These are phyloP conservation scores for Dothistroma pini DNA, from an alignment of 2,329 filamentous ascomycete genomes.

Conservation along the genomic window DNA sequence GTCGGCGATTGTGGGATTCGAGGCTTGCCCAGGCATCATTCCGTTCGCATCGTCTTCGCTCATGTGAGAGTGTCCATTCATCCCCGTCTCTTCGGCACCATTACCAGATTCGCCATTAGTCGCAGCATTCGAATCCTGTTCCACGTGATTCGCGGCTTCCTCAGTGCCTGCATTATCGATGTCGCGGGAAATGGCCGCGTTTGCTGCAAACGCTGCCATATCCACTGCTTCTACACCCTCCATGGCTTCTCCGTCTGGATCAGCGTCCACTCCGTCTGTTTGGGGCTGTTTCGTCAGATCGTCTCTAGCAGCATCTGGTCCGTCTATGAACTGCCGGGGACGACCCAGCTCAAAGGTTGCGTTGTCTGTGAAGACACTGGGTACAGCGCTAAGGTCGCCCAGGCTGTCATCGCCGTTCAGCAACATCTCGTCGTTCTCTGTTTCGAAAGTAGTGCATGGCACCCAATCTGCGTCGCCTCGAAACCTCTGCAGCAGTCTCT, in stretches of 20 bases:
- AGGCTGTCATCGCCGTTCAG: constrained; percentile 18
- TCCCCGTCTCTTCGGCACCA: neutral
- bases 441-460: constrained; percentile 53
- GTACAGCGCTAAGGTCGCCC: constrained; percentile 21
- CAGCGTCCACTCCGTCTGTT: constrained; percentile 3
- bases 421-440: constrained; percentile 46
- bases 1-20: constrained; percentile 19
- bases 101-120: neutral
- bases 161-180: neutral
- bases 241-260: constrained; percentile 21
- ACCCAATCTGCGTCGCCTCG: constrained; percentile 70
- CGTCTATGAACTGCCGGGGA: constrained; percentile 4
- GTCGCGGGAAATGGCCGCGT: constrained; percentile 4
- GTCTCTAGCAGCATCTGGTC: constrained; percentile 6
- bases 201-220: constrained; percentile 1
- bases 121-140: neutral
- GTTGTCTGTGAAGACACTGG: constrained; percentile 23
- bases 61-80: neutral
- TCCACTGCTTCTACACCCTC: constrained; percentile 27
- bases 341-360: constrained; percentile 11
- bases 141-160: too few species aligned
- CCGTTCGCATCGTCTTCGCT: constrained; percentile 3
- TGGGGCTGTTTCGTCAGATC: constrained; percentile 11
- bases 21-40: constrained; percentile 8
- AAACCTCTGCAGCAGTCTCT: constrained; percentile 67